Conservation (phyloP, 2,329 filamentous ascomycete genomes). For the Penicillium janthinellum region DNA sequence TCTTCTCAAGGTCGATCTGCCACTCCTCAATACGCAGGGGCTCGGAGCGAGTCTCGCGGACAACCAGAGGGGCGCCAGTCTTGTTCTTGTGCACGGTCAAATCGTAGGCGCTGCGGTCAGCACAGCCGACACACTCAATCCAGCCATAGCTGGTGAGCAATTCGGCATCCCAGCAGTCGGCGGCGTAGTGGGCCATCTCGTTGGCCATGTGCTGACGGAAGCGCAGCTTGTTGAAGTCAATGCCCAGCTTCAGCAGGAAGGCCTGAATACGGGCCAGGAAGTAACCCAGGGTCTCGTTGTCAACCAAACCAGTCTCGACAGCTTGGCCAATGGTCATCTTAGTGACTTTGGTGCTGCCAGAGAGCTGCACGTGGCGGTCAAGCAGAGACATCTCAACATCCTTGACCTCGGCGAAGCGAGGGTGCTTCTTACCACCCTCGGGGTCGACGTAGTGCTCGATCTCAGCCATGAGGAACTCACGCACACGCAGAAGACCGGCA, state of each 20-base stretch:
- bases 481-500: constrained; percentile 85
- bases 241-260: constrained; percentile 85
- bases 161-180: constrained; percentile 98
- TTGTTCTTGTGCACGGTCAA: constrained; percentile 89
- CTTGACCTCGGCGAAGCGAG: constrained; percentile 81
- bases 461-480: constrained; percentile 98
- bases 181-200: constrained; percentile 90
- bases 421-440: constrained; percentile 89
- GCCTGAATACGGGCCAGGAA: constrained; percentile 92
- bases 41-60: constrained; percentile 77
- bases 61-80: constrained; percentile 82
- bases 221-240: constrained; percentile 83
- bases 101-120: constrained; percentile 93
- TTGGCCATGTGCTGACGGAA: constrained; percentile 97
- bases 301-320: constrained; percentile 77
- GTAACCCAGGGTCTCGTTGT: constrained; percentile 98
- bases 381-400: constrained; percentile 81
- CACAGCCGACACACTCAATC: constrained; percentile 98
- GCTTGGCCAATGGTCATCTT: constrained; percentile 82
- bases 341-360: constrained; percentile 76
- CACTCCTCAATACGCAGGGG: constrained; percentile 83
- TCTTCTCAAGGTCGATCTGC: constrained; percentile 85
- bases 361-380: constrained; percentile 80
- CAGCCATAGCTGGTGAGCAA: constrained; percentile 89
- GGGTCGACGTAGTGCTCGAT: constrained; percentile 99